Evolutionary conservation across 495 filamentous ascomycete genomes (phyloP).

Genomic region (Durotheca rogersii): DNA sequence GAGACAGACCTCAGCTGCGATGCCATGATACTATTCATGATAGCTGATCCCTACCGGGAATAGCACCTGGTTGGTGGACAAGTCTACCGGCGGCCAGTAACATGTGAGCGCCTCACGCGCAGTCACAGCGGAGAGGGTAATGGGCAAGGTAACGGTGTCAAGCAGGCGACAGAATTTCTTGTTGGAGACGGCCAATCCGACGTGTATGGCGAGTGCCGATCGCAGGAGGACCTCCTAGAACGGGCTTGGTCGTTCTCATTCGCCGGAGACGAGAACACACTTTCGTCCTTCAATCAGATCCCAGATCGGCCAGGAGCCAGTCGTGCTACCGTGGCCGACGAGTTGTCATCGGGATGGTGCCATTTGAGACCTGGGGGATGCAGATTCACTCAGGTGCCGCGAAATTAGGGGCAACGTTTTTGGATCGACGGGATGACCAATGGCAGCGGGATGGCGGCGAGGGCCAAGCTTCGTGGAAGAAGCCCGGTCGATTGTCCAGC

Average conservation of each 20-base stretch:
- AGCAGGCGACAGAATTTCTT: constrained; percentile 16
- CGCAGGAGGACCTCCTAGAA: constrained; percentile 26
- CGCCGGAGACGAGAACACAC: constrained; percentile 2
- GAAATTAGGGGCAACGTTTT: constrained; percentile 5
- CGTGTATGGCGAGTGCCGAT: constrained; percentile 26
- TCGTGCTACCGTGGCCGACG: constrained; percentile 4
- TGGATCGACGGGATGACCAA: constrained; percentile 7
- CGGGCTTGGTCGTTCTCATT: constrained; percentile 20
- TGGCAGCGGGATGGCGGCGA: not conserved
- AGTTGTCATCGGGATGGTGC: constrained; percentile 1
- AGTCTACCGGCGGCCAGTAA: constrained; percentile 5
- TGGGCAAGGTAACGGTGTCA: constrained; percentile 14
- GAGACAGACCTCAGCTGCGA: constrained; percentile 8
- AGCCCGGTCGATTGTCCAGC: not conserved
- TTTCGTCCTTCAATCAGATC: constrained; percentile 15
- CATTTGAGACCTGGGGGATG: constrained; percentile 7
- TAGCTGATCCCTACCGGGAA: constrained; percentile 24
- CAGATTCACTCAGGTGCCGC: constrained; percentile 11
- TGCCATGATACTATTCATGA: constrained; percentile 11
- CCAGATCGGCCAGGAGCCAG: constrained; percentile 5
- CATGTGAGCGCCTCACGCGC: constrained; percentile 28
- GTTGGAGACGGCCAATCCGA: constrained; percentile 13
- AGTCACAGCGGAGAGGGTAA: constrained; percentile 17
- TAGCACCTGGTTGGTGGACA: constrained; percentile 11
- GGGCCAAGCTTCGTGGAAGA: constrained; percentile 2